phyloP scores from a whole-genome alignment of 2,329 filamentous ascomycete species.

The Trichoderma asperellum region DNA sequence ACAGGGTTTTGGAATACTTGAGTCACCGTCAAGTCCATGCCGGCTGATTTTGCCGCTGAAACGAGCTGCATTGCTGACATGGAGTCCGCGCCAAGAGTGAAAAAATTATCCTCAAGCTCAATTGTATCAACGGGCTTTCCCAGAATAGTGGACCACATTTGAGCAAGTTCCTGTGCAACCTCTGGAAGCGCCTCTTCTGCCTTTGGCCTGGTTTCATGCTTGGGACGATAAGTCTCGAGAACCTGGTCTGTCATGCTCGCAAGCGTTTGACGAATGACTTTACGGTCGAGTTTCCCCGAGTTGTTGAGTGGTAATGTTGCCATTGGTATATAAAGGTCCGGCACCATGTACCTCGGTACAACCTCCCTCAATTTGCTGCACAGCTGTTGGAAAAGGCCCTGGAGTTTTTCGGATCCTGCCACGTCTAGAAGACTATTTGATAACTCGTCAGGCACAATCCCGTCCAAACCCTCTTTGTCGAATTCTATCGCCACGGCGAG shows the following conservation, averaged over 20 bases:
- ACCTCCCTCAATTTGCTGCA: constrained; percentile 26
- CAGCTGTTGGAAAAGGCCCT: not conserved
- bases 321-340: constrained; percentile 45
- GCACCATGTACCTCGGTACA: constrained; percentile 44
- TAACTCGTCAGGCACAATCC: too few species aligned
- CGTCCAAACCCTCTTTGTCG: not conserved
- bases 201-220: too few species aligned
- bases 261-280: constrained; percentile 9
- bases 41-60: not conserved
- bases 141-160: constrained; percentile 45
- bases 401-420: not conserved
- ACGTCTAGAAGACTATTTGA: not conserved
- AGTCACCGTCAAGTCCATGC: constrained; percentile 17
- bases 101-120: constrained; percentile 51
- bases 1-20: constrained; percentile 24
- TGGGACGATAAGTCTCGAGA: not conserved
- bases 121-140: constrained; percentile 41
- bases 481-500: not conserved
- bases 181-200: not conserved
- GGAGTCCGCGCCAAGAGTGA: constrained; percentile 54
- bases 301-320: constrained; percentile 40
- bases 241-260: not conserved
- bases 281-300: constrained; percentile 10
- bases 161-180: constrained; percentile 27
- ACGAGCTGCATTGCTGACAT: constrained; percentile 53